Percentiles rank a stretch among this genome's conserved stretches.
phyloP scores from a whole-genome alignment of 2,329 filamentous ascomycete genomes.

The Hymenoscyphus repandus region DNA sequence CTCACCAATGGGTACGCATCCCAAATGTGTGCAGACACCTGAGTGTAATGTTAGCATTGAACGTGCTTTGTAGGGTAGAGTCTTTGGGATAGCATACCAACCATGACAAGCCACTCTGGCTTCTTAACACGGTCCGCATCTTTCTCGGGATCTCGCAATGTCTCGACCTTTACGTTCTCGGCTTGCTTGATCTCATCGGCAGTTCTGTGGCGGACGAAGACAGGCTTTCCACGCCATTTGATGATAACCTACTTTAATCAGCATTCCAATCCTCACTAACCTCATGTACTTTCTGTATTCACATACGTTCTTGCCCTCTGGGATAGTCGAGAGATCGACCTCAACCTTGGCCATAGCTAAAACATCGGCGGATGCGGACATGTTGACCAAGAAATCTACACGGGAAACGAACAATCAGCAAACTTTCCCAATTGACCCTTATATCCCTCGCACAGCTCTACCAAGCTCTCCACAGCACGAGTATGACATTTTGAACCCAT shows the following conservation, averaged over 20 bases:
- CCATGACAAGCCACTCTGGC: conserved; percentile 98
- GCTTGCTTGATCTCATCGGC: conserved; percentile 89
- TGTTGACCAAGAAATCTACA: conserved; percentile 98
- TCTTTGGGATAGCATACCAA: conserved; percentile 54
- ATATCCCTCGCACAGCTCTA: not conserved
- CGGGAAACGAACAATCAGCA: conserved; percentile 18
- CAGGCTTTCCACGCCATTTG: conserved; percentile 99
- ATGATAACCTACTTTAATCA: conserved; percentile 71
- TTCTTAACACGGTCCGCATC: conserved; percentile 95
- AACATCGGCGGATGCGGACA: conserved; percentile 98
- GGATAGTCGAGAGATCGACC: conserved; percentile 85
- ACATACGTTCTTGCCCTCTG: conserved; percentile 98
- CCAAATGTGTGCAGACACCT: conserved; percentile 98
- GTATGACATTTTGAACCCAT: not conserved
- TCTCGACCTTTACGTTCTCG: conserved; percentile 76
- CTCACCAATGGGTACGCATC: conserved; percentile 98
- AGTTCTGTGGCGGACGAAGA: conserved; percentile 99
- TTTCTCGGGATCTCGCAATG: conserved; percentile 83
- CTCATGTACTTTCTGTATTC: conserved; percentile 1
- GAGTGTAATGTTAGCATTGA: conserved; percentile 7
- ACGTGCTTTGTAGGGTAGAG: too few relatives aligned
- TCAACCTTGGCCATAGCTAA: conserved; percentile 99
- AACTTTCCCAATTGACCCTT: conserved; percentile 17
- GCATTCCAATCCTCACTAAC: not conserved
- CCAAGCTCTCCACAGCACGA: not conserved